These are phyloP conservation scores for Xylariaceae sp. DNA, from an alignment of 2,329 filamentous ascomycete species.

Conservation along the genomic window DNA sequence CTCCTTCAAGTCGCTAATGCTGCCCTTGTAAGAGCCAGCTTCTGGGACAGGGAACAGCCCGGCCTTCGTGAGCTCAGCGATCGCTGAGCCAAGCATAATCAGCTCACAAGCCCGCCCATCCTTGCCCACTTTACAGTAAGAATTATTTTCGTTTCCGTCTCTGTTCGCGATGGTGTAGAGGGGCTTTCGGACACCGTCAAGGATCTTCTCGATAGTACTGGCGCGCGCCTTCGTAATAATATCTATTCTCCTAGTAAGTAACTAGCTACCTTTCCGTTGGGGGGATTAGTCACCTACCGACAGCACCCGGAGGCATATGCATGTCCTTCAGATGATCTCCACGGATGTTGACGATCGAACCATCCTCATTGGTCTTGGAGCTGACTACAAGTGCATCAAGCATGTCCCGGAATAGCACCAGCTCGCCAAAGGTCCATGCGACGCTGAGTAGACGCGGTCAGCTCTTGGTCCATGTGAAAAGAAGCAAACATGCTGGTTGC, in stretches of 20 bases:
- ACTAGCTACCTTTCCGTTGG: too few species aligned
- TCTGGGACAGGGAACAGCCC: slow-evolving; percentile 22
- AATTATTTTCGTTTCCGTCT: background rate
- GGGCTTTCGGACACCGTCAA: slow-evolving; percentile 11
- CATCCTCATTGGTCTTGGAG: slow-evolving; percentile 15
- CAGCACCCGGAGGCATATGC: slow-evolving; percentile 18
- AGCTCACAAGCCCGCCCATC: slow-evolving; percentile 19
- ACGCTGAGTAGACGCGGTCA: slow-evolving; percentile 7
- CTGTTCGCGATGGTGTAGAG: slow-evolving; percentile 11
- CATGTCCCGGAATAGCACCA: slow-evolving; percentile 21
- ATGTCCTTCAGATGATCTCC: slow-evolving; percentile 19
- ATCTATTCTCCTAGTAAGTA: slow-evolving; percentile 5
- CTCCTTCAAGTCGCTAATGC: slow-evolving; percentile 17
- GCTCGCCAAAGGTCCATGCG: slow-evolving; percentile 23
- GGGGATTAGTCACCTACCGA: too few species aligned
- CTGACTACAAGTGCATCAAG: slow-evolving; percentile 21
- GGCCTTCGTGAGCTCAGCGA: slow-evolving; percentile 13
- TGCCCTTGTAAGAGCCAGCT: slow-evolving; percentile 13
- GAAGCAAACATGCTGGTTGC: background rate
- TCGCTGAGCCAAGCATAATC: slow-evolving; percentile 25
- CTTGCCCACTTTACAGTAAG: slow-evolving; percentile 20
- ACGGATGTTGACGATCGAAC: slow-evolving; percentile 19
- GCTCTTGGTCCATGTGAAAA: background rate
- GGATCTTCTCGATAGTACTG: slow-evolving; percentile 15
- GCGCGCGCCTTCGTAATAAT: slow-evolving; percentile 13